Evolutionary conservation across 495 filamentous ascomycete species (phyloP), one percentile per base, ranked within the genome.

Genomic region (Tuber brumale): DNA sequence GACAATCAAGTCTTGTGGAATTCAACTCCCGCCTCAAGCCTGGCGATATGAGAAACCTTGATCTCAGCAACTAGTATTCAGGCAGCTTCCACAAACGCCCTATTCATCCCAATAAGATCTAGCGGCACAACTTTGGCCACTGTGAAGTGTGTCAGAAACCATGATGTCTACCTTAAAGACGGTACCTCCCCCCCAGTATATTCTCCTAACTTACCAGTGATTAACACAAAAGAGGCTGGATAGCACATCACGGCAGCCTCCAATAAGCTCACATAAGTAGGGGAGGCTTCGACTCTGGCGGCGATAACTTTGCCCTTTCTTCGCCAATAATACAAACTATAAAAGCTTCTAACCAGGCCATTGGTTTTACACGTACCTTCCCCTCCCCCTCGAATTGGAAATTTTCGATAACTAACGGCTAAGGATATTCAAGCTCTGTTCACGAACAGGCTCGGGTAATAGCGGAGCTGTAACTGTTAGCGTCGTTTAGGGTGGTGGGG

Each of bases 61-160:
- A 76, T 89, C 4, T 76, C 81, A 0, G 81, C 83, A 14, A 87
- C 84, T 2, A 84, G 85, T 3, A 81, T 77, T 74, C 74, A 73
- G 7, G 42, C 80, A 45, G 74, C 83, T 23, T 84, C 86, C 14
- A 78, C 77, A 0, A 85, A 86, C 5, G 86, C 88, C 73, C 79
- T 90, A 12, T 76, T 73, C 5, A 87, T 89, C 75, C 88, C 88
- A 0, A 82, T 90, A 39, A 85, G 84, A 9, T 89, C 86, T 85
- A 85, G 85, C 27, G 88, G 89, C 0, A 69, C 77, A 18, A 76
- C 69, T 45, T 44, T 78, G 16, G 73, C 78, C 9, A 78, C 89
- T 21, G 85, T 90, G 0, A 88, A 89, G 82, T 88, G 88, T n/a
- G 45, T 87, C 5, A 85, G 83, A n/a, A 79, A 76, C 4, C 87